Evolutionary conservation across 192 early-diverging fungal genomes (phyloP).

Genomic region (Allomyces arbusculus): DNA sequence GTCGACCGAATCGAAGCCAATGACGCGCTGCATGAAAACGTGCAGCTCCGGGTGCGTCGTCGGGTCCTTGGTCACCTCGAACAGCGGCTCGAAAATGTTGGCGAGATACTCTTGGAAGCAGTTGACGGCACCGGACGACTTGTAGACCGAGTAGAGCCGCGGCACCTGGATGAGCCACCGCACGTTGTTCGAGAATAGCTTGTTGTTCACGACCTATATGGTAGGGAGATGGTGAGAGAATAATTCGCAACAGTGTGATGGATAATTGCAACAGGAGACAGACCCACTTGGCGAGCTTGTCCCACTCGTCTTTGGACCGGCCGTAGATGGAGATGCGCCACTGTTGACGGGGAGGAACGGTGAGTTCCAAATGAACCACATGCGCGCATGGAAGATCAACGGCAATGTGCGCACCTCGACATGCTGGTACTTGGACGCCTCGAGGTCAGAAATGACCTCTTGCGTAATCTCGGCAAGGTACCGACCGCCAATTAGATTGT

Average conservation of each 20-base stretch:
- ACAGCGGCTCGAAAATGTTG: slow-evolving; percentile 76
- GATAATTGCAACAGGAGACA: too few relatives aligned
- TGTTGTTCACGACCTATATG: slow-evolving; percentile 41
- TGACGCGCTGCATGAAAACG: slow-evolving; percentile 78
- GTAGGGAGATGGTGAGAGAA: too few relatives aligned
- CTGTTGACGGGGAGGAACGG: background rate
- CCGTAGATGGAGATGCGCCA: slow-evolving; percentile 91
- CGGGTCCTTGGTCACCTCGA: slow-evolving; percentile 76
- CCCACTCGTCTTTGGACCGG: slow-evolving; percentile 64
- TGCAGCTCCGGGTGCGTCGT: slow-evolving; percentile 68
- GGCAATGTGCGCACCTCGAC: slow-evolving; percentile 23
- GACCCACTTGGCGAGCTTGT: slow-evolving; percentile 83
- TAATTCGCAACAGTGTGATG: too few relatives aligned
- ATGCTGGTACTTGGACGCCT: slow-evolving; percentile 86
- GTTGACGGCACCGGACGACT: slow-evolving; percentile 28
- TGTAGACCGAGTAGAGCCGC: slow-evolving; percentile 77
- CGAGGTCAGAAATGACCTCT: slow-evolving; percentile 74
- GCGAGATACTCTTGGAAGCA: slow-evolving; percentile 59
- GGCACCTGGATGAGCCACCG: slow-evolving; percentile 89
- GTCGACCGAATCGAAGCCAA: slow-evolving; percentile 87
- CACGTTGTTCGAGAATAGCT: slow-evolving; percentile 71
- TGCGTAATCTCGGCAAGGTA: slow-evolving; percentile 86
- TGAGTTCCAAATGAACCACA: too few relatives aligned
- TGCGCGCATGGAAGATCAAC: too few relatives aligned
- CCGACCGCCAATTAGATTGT: slow-evolving; percentile 70